Evolutionary conservation across 1,284 basidiomycete species (phyloP).

Genomic region (Cronartium quercuum): DNA sequence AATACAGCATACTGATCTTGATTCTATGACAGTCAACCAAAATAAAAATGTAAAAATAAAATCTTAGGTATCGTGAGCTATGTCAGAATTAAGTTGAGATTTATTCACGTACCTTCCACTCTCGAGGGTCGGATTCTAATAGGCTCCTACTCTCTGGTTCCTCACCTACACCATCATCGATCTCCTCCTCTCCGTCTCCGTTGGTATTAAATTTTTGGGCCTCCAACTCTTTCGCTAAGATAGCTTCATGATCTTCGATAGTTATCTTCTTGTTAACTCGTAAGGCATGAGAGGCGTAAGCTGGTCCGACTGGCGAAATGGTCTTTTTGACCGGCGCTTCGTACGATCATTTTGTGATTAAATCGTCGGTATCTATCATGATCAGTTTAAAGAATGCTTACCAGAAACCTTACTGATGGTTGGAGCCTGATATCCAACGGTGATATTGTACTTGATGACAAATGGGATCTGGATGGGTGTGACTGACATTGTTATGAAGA

Average conservation of each 20-base stretch:
- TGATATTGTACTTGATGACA: constrained; percentile 13
- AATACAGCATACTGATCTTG: constrained; percentile 98
- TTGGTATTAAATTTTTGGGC: constrained; percentile 55
- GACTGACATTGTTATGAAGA: neutral
- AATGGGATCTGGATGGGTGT: constrained; percentile 2
- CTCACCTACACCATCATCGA: constrained; percentile 79
- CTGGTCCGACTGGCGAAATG: constrained; percentile 16
- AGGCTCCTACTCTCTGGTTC: constrained; percentile 74
- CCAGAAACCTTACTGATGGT: constrained; percentile 9
- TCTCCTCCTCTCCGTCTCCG: constrained; percentile 58
- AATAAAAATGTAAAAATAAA: neutral
- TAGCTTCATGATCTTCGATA: constrained; percentile 23
- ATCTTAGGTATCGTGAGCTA: neutral
- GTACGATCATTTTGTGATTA: neutral
- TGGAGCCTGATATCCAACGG: neutral
- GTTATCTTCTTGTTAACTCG: constrained; percentile 14
- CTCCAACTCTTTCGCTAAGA: constrained; percentile 48
- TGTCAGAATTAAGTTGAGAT: neutral
- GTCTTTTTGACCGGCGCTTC: neutral
- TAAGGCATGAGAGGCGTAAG: constrained; percentile 16
- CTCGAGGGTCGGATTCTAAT: constrained; percentile 79
- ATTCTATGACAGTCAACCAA: constrained; percentile 57
- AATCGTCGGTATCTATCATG: neutral
- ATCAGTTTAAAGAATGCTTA: neutral
- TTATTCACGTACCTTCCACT: constrained; percentile 76